A percentile compares a stretch with the other conserved stretches of the same genome.
phyloP scores from a whole-genome alignment of 2,329 filamentous ascomycete genomes.

The Passalora sequoiae region DNA sequence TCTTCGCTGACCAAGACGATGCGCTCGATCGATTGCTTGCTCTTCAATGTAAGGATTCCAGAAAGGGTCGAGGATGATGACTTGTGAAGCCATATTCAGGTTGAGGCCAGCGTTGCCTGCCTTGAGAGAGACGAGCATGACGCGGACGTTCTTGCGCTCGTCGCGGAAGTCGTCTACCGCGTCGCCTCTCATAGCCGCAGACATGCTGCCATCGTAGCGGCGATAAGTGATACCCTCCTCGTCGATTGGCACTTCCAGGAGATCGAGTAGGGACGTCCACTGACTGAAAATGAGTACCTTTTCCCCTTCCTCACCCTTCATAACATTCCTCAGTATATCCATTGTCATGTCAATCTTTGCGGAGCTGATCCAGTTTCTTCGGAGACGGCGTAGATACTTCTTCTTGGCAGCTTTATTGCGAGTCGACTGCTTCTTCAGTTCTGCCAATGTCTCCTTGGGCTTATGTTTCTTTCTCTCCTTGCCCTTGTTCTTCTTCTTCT shows the following conservation, averaged over 20 bases:
- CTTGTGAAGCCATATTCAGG: conserved; percentile 72
- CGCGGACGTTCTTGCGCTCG: conserved; percentile 49
- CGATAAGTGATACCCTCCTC: conserved; percentile 55
- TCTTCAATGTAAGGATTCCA: conserved; percentile 94
- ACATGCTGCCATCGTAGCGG: conserved; percentile 76
- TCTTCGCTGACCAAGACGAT: conserved; percentile 75
- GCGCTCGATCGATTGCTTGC: conserved; percentile 83
- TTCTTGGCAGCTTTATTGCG: conserved; percentile 61
- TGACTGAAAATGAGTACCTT: conserved; percentile 81
- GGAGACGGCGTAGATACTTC: conserved; percentile 64
- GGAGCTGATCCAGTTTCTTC: conserved; percentile 65
- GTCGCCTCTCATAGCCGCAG: conserved; percentile 58
- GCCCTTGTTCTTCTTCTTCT: conserved; percentile 22
- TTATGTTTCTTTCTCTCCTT: conserved; percentile 37
- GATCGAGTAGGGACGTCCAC: conserved; percentile 72
- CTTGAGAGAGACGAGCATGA: conserved; percentile 75
- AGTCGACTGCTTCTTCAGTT: conserved; percentile 62
- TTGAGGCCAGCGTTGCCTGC: conserved; percentile 84
- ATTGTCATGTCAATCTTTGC: conserved; percentile 68
- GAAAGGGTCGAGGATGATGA: conserved; percentile 88
- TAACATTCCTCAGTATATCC: conserved; percentile 55
- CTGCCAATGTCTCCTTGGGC: conserved; percentile 49
- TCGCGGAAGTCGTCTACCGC: conserved; percentile 65
- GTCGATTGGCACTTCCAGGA: conserved; percentile 67
- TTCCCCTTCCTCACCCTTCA: conserved; percentile 49